Base-by-base conservation (phyloP, 2,329 filamentous ascomycete species). In the Davidsoniella neocaledoniae region DNA sequence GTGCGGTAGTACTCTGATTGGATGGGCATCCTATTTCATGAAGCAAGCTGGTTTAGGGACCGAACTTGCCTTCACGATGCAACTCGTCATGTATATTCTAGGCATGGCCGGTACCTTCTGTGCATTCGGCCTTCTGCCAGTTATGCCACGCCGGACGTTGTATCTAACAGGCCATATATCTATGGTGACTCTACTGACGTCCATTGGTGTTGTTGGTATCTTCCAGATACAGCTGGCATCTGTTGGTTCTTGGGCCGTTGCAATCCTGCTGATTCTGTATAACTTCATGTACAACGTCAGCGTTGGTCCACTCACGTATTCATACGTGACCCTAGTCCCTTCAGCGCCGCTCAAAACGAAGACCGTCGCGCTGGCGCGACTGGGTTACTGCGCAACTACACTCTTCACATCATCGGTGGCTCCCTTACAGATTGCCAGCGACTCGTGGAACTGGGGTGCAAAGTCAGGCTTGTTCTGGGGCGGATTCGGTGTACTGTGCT, bases 31-130 rank as follows among this genome's bases (percentile, higher is more conserved):
- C 7, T 64, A 62, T 51, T 64, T 66, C 48, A 63, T 63, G 52
- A 57, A 62, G 48, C 60, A 59, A 46, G 63, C 59, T 33, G 62
- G 63, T 23, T 56, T 66, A n/a, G 45, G 49, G 3, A 53, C 55
- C 16, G 51, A 54, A 40, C 44, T 59, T 36, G 54, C 59, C 14
- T 57, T 56, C 54, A 58, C 49, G 46, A 57, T 60, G 23, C 54
- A 61, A 21, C 57, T 68, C 37, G 64, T 14, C 56, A 64, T 47
- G 25, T 51, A 56, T 56, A 60, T 21, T 56, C 66, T 52, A 61
- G 63, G 46, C 59, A 66, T 55, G 66, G 53, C 65, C 4, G 67
- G 67, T 4, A 70, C 66, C 0, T 57, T 68, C 2, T 55, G 58
- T 7, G 66, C 67, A 2, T 70, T 65, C 64, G 56, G 56, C 25